These are phyloP conservation scores for Fraxinus sp. DNA, from an alignment of 305 asterid species.

Conservation along the genomic window DNA sequence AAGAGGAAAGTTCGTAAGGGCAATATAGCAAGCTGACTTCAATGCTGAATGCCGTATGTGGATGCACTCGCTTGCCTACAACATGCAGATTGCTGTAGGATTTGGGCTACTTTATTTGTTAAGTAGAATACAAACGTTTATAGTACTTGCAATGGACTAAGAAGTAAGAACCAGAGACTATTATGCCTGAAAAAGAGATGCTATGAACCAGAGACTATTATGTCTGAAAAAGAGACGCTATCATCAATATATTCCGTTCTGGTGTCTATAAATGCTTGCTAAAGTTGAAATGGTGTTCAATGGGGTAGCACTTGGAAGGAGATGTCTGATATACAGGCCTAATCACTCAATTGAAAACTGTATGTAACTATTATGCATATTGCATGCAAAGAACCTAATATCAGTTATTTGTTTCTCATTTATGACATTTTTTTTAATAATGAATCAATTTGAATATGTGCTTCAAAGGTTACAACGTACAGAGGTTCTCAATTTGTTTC, in stretches of 20 bases:
- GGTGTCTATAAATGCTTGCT: not conserved
- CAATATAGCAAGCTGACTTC: conserved; percentile 3
- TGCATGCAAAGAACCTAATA: not conserved
- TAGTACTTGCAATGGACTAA: not conserved
- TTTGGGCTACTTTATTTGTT: not conserved
- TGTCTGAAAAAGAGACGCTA: not conserved
- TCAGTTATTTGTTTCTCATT: not conserved
- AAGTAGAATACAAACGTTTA: not conserved
- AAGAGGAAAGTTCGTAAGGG: not conserved
- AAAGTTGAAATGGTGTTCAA: not conserved
- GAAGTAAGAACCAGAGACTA: not conserved
- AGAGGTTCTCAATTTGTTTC: not conserved
- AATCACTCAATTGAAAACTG: not conserved
- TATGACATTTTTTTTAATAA: not conserved
- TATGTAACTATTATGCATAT: not conserved
- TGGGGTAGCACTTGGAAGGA: not conserved
- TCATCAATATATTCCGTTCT: not conserved
- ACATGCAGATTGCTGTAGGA: not conserved
- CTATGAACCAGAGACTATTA: not conserved
- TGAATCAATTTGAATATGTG: not conserved
- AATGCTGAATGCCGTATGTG: conserved; percentile 1
- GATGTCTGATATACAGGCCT: not conserved
- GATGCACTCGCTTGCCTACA: not conserved
- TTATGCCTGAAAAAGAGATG: not conserved
- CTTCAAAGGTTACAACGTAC: not conserved